Conservation (phyloP, 2,329 filamentous ascomycete species). For the Fusarium clavum region DNA sequence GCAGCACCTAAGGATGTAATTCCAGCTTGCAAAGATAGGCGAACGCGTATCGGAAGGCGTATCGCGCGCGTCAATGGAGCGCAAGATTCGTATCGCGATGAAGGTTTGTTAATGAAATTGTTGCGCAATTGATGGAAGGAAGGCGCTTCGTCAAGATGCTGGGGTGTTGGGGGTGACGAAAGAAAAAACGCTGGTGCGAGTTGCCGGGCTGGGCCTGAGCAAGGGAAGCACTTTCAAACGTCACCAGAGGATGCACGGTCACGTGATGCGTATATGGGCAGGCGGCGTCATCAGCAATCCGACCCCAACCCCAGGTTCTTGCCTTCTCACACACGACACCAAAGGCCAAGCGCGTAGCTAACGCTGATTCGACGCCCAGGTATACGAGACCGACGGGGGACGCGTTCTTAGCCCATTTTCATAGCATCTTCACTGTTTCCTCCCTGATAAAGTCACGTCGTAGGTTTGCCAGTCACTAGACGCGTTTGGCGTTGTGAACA, state of each 20-base stretch:
- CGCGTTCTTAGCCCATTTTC: conserved; percentile 30
- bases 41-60: conserved; percentile 49
- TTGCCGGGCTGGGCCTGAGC: conserved; percentile 44
- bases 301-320: conserved; percentile 28
- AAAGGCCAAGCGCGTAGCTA: conserved; percentile 27
- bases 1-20: conserved; percentile 34
- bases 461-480: conserved; percentile 7
- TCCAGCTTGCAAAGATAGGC: conserved; percentile 36
- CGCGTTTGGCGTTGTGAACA: conserved; percentile 39
- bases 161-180: conserved; percentile 50
- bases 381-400: conserved; percentile 29
- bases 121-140: conserved; percentile 49
- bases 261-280: conserved; percentile 49
- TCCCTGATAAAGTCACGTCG: conserved; percentile 16
- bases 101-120: conserved; percentile 45
- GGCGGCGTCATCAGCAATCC: conserved; percentile 43
- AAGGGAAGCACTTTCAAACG: conserved; percentile 50
- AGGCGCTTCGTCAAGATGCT: conserved; percentile 50
- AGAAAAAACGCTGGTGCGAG: conserved; percentile 51
- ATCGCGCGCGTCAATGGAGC: conserved; percentile 47
- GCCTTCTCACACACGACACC: conserved; percentile 32
- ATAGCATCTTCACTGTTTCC: conserved; percentile 19
- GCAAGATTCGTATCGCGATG: conserved; percentile 49
- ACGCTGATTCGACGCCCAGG: conserved; percentile 39
- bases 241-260: conserved; percentile 48